Evolutionary conservation across 1,139 yeast species (phyloP).

Genomic region (Protomyces inundatus): DNA sequence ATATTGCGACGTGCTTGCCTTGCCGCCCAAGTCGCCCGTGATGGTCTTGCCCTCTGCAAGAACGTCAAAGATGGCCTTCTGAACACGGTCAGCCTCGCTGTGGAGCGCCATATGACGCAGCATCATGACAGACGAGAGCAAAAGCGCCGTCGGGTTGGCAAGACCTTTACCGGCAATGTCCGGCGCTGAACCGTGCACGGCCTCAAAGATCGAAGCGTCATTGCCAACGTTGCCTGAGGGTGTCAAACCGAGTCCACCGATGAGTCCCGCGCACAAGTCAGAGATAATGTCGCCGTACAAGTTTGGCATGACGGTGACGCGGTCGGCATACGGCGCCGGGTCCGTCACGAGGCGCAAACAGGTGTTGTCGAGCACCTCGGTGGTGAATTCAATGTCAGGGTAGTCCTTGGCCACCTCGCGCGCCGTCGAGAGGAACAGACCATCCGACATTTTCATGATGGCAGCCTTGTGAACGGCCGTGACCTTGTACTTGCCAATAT

Average conservation of each 20-base stretch:
- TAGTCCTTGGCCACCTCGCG: constrained; percentile 82
- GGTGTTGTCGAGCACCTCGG: constrained; percentile 92
- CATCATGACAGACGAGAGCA: constrained; percentile 97
- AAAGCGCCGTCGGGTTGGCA: constrained; percentile 97
- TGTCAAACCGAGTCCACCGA: constrained; percentile 97
- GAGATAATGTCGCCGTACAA: constrained; percentile 98
- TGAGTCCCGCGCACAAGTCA: constrained; percentile 92
- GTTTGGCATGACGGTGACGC: constrained; percentile 99
- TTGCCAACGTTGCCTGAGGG: constrained; percentile 99
- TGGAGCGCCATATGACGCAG: constrained; percentile 93
- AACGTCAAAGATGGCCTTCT: constrained; percentile 81
- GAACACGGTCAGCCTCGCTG: constrained; percentile 74
- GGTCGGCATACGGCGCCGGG: constrained; percentile 73
- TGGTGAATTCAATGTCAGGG: constrained; percentile 78
- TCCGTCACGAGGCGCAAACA: constrained; percentile 84
- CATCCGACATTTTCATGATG: constrained; percentile 96
- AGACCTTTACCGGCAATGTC: constrained; percentile 87
- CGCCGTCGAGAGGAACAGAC: constrained; percentile 89
- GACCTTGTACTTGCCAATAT: constrained; percentile 82
- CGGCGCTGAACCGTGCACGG: constrained; percentile 97
- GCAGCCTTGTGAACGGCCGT: constrained; percentile 97
- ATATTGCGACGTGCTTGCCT: constrained; percentile 80
- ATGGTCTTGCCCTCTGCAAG: constrained; percentile 93
- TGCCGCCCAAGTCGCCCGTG: constrained; percentile 94
- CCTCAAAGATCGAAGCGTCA: constrained; percentile 94